Base-by-base conservation (phyloP, 148 eudicot species). In the Silene latifolia region DNA sequence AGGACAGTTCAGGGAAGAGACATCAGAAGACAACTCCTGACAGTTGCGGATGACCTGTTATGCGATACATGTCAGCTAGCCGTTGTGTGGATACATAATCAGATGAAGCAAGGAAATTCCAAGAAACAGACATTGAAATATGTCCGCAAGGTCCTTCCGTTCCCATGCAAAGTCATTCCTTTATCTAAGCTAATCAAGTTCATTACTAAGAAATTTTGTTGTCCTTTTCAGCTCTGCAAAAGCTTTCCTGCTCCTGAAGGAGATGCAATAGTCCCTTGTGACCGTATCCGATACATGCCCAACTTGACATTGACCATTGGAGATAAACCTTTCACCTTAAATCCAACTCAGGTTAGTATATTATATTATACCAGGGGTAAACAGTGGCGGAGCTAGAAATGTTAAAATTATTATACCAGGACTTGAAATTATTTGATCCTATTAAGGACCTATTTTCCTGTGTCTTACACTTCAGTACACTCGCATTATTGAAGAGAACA, bases 1-100 rank as follows among this genome's bases (percentile, higher is more conserved):
- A 78, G 82, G 76, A 87, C 82, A 68, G 90, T 87, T 9, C 84
- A 84, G 69, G 86, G 82, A 25, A 82, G 73, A 76, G 83, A 77
- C 58, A 62, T 66, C 67, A 82, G 75, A 69, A 74, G 78, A 64
- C 59, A 76, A 58, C 72, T 75, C 77, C 62, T 27, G 39, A 72
- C 82, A 24, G 81, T 65, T 47, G 76, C 67, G 12, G 84, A 80
- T 21, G 76, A 62, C 48, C 51, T 77, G 42, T 51, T 79, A 4
- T 93, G 98, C 82, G 74, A 82, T 65, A 86, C 87, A 39, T 93
- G 96, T 83, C 88, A 90, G 86, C 78, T 88, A 88, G 78, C 85
- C 64, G 93, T 90, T 23, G 82, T 82, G 74, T 93, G 98, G 98
- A 74, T 89, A 44, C 86, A 81, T 68, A 93, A 80, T 67, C 92